Percentiles rank a stretch among this genome's conserved stretches.
Evolutionary conservation across 108 stramenopile genomes (phyloP).

Genomic region (Cyclostephanos invisitatus): DNA sequence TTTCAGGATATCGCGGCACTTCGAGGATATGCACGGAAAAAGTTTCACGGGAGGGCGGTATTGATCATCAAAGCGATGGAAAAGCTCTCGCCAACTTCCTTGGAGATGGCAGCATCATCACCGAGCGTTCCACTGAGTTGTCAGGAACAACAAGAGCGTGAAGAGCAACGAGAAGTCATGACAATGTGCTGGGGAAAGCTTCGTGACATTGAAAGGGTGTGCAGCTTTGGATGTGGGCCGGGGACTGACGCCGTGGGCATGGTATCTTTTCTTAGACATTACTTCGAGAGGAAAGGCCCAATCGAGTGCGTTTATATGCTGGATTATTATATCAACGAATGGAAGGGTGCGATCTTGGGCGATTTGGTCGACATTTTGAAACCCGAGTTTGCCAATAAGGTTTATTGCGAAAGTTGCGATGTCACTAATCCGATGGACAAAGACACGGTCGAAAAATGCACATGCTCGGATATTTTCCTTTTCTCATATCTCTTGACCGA

Average conservation of each 20-base stretch:
- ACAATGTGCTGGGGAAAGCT: constrained; percentile 45
- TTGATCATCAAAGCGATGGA: constrained; percentile 59
- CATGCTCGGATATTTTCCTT: constrained; percentile 56
- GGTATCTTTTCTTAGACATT: constrained; percentile 38
- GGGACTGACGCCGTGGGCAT: constrained; percentile 74
- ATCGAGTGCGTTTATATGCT: constrained; percentile 48
- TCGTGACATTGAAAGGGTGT: constrained; percentile 24
- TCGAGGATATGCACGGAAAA: constrained; percentile 73
- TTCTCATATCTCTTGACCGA: constrained; percentile 75
- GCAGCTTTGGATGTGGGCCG: constrained; percentile 78
- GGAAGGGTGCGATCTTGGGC: constrained; percentile 60
- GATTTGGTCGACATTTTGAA: constrained; percentile 50
- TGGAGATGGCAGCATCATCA: constrained; percentile 3
- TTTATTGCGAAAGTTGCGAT: constrained; percentile 50
- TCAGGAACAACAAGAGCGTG: not conserved
- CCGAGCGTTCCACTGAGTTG: not conserved
- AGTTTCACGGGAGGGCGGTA: constrained; percentile 68
- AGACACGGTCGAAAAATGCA: constrained; percentile 4
- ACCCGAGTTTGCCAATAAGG: constrained; percentile 28
- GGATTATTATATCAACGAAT: constrained; percentile 71
- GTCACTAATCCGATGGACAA: constrained; percentile 46
- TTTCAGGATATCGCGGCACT: constrained; percentile 68
- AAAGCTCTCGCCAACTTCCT: constrained; percentile 32
- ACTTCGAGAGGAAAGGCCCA: not conserved
- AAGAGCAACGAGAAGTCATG: constrained; percentile 21